Percentiles rank a stretch among this genome's conserved stretches.
Evolutionary conservation across 2,329 filamentous ascomycete genomes (phyloP).

Genomic region (Neonectria hederae): DNA sequence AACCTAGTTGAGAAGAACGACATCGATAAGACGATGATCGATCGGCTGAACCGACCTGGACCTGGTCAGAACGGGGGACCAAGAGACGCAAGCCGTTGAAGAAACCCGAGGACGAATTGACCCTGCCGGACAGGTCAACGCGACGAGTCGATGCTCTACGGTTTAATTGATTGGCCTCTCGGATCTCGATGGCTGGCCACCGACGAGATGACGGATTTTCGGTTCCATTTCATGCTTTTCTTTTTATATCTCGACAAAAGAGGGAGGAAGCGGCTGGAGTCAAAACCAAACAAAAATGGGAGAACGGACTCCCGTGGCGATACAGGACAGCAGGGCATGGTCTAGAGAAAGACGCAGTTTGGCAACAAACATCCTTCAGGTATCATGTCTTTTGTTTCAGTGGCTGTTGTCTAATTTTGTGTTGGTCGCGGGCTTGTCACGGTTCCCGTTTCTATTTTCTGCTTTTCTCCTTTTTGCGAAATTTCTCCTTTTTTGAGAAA

Average conservation of each 20-base stretch:
- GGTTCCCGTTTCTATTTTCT: constrained; percentile 18
- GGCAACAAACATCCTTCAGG: constrained; percentile 44
- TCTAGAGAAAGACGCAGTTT: constrained; percentile 45
- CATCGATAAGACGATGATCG: constrained; percentile 66
- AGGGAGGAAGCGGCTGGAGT: constrained; percentile 34
- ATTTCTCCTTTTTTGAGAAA: constrained; percentile 8
- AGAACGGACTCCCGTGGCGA: constrained; percentile 28
- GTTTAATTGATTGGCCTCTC: constrained; percentile 24
- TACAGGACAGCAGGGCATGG: constrained; percentile 36
- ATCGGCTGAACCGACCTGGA: constrained; percentile 56
- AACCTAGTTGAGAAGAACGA: constrained; percentile 63
- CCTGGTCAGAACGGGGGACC: constrained; percentile 25
- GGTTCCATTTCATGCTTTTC: constrained; percentile 29
- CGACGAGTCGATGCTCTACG: constrained; percentile 25
- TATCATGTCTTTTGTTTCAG: constrained; percentile 29
- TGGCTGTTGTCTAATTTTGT: constrained; percentile 25
- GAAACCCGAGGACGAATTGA: constrained; percentile 30
- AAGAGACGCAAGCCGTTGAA: constrained; percentile 36
- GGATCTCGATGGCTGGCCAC: constrained; percentile 21
- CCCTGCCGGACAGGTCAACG: constrained; percentile 42
- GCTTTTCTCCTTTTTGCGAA: constrained; percentile 19
- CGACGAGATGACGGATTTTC: constrained; percentile 34
- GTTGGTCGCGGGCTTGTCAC: constrained; percentile 24
- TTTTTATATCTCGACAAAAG: constrained; percentile 28
- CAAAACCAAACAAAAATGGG: constrained; percentile 22